Percentiles rank a stretch among this genome's conserved stretches.
These are phyloP conservation scores for Xylaria digitata DNA, from an alignment of 2,329 filamentous ascomycete genomes.

Conservation along the genomic window DNA sequence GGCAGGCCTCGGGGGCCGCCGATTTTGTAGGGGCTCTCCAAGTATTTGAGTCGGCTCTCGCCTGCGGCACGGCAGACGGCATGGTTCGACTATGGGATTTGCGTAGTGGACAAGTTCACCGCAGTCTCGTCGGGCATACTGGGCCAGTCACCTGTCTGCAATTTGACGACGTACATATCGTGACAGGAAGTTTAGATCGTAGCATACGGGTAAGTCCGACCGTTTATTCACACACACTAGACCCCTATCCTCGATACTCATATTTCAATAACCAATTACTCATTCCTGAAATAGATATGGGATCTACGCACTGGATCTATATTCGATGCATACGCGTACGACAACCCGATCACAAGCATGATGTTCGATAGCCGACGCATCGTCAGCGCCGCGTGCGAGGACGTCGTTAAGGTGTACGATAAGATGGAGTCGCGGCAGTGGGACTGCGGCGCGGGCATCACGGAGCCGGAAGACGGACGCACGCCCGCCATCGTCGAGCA, in stretches of 20 bases:
- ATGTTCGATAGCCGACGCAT: constrained; percentile 95
- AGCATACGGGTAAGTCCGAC: constrained; percentile 84
- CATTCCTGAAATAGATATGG: constrained; percentile 78
- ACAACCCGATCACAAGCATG: constrained; percentile 91
- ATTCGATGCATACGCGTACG: constrained; percentile 95
- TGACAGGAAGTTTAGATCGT: constrained; percentile 91
- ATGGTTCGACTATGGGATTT: constrained; percentile 98
- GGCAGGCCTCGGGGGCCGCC: constrained; percentile 73
- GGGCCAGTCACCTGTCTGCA: constrained; percentile 93
- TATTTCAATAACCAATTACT: constrained; percentile 5
- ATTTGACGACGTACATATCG: constrained; percentile 94
- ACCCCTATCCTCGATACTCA: neutral
- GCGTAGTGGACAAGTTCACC: constrained; percentile 94
- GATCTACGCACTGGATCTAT: constrained; percentile 96
- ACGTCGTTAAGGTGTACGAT: constrained; percentile 97
- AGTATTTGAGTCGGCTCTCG: constrained; percentile 94
- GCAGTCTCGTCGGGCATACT: constrained; percentile 94
- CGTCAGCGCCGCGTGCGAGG: constrained; percentile 88
- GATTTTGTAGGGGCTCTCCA: constrained; percentile 96
- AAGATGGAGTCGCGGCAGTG: constrained; percentile 96
- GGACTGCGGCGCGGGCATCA: constrained; percentile 90
- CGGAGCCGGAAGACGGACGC: constrained; percentile 73
- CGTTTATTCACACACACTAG: neutral
- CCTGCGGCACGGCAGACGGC: constrained; percentile 95
- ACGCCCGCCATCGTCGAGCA: constrained; percentile 79